These are phyloP conservation scores for Xylariales sp. DNA, from an alignment of 2,329 filamentous ascomycete species.

Conservation along the genomic window DNA sequence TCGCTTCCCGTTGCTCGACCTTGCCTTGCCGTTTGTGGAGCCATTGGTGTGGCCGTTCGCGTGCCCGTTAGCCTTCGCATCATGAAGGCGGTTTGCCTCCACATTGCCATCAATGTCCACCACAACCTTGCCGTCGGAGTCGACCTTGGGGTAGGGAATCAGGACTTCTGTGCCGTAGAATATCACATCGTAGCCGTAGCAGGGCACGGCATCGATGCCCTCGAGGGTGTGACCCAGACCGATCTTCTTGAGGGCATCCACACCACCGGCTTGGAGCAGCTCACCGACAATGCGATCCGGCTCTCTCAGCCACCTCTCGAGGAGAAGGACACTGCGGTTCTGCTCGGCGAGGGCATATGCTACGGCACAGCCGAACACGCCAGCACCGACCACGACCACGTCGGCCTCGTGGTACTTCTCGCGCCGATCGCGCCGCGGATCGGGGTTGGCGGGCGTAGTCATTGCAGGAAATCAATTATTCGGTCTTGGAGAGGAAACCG, in stretches of 20 bases:
- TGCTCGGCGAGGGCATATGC: slow-evolving; percentile 83
- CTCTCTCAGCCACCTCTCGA: slow-evolving; percentile 86
- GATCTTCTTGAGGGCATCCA: slow-evolving; percentile 73
- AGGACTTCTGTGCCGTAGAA: slow-evolving; percentile 70
- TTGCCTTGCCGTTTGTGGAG: slow-evolving; percentile 20
- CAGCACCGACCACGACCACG: slow-evolving; percentile 87
- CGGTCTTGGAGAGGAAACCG: no score
- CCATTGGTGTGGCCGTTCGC: slow-evolving; percentile 20
- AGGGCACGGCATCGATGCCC: slow-evolving; percentile 78
- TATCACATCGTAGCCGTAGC: slow-evolving; percentile 82
- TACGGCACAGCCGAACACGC: slow-evolving; percentile 81
- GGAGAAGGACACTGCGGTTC: slow-evolving; percentile 82
- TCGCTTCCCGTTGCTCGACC: slow-evolving; percentile 28
- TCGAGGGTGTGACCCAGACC: slow-evolving; percentile 81
- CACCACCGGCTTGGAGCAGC: slow-evolving; percentile 87
- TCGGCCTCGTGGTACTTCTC: slow-evolving; percentile 63
- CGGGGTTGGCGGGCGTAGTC: slow-evolving; percentile 27
- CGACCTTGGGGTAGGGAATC: slow-evolving; percentile 72
- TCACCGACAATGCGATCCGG: slow-evolving; percentile 96
- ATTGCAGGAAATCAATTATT: no score
- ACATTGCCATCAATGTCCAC: not conserved
- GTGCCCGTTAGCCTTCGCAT: slow-evolving; percentile 9
- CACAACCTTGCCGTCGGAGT: no score
- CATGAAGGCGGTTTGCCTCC: slow-evolving; percentile 6
- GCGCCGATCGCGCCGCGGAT: slow-evolving; percentile 42